Evolutionary conservation across 2,329 filamentous ascomycete genomes (phyloP), one percentile per base, ranked within the genome.

Genomic region (Fusarium cicatricum): DNA sequence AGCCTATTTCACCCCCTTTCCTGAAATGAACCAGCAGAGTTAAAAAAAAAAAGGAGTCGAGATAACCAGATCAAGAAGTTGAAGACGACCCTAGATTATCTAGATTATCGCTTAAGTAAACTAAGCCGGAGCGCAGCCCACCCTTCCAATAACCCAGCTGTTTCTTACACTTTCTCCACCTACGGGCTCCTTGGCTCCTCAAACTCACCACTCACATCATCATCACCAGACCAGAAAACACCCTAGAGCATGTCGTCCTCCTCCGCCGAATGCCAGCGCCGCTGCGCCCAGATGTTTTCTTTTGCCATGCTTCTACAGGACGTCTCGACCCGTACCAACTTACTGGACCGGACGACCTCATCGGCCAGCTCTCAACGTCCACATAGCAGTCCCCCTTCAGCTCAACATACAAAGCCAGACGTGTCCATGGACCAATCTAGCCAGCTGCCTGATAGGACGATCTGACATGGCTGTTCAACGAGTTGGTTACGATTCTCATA

Each of bases 221-320:
- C 57, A 51, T 39, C 40, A 15, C 29, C 21, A 16, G 26, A 23
- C 32, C 17, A 5, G 40, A 36, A 9, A 44, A 51, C 31, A 60
- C 47, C 46, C 21, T 21, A 4, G 4, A 21, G 23, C 23, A 44
- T 66, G 60, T 62, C 60, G 14, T 53, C 62, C 32, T 64, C 60
- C 47, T 57, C 54, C 11, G 45, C 39, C 15, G 60, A 70, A 41
- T 76, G 74, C 57, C 62, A 73, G 16, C 47, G 52, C 16, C 62
- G 69, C 42, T 75, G 74, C 51, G 73, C 72, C 21, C 55, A 74
- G 21, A 65, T 77, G 44, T 68, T 77, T 19, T 74, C 74, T 5
- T 70, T 77, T 52, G 75, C 71, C 29, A 71, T 76, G 23, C 55
- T 75, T 16, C 66, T 77, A 5, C 74, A 77, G 29, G 49, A 71